Conservation (phyloP, 805 yeast species). For the Candida maesae region DNA sequence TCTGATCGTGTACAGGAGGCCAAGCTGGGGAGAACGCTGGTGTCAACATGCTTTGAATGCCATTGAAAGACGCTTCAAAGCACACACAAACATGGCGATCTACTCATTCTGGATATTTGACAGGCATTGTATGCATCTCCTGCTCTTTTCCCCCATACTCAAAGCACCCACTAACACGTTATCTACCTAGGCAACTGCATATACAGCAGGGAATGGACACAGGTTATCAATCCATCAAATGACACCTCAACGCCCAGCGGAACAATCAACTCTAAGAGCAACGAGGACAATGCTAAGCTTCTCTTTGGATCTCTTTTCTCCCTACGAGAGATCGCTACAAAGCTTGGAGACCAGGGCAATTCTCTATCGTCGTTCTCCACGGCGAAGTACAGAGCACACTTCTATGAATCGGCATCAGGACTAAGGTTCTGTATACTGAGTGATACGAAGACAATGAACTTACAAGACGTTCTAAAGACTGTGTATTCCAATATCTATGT, state of each 20-base stretch:
- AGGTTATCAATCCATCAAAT: slow-evolving; percentile 20
- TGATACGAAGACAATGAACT: slow-evolving; percentile 54
- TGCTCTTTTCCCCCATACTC: not conserved
- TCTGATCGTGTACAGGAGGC: too few relatives aligned
- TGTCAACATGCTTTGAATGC: too few relatives aligned
- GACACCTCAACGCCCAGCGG: slow-evolving; percentile 26
- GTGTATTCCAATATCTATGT: slow-evolving; percentile 59
- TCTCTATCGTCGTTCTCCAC: slow-evolving; percentile 58
- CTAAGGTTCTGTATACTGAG: slow-evolving; percentile 71
- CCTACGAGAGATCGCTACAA: slow-evolving; percentile 68
- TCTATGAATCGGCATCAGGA: slow-evolving; percentile 74
- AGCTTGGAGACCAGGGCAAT: slow-evolving; percentile 35
- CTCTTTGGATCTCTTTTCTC: slow-evolving; percentile 85
- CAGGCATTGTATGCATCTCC: slow-evolving; percentile 77
- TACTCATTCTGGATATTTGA: slow-evolving; percentile 90
- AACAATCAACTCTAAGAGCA: slow-evolving; percentile 48
- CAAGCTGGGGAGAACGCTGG: too few relatives aligned
- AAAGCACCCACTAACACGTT: not conserved
- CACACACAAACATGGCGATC: slow-evolving; percentile 46
- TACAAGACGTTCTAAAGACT: slow-evolving; percentile 51
- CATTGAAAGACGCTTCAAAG: too few relatives aligned
- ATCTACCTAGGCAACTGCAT: slow-evolving; percentile 57
- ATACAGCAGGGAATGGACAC: slow-evolving; percentile 69
- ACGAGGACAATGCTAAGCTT: slow-evolving; percentile 71
- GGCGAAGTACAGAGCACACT: slow-evolving; percentile 74